phyloP scores from a whole-genome alignment of 2,329 filamentous ascomycete species.

The Pseudogymnoascus sp. region DNA sequence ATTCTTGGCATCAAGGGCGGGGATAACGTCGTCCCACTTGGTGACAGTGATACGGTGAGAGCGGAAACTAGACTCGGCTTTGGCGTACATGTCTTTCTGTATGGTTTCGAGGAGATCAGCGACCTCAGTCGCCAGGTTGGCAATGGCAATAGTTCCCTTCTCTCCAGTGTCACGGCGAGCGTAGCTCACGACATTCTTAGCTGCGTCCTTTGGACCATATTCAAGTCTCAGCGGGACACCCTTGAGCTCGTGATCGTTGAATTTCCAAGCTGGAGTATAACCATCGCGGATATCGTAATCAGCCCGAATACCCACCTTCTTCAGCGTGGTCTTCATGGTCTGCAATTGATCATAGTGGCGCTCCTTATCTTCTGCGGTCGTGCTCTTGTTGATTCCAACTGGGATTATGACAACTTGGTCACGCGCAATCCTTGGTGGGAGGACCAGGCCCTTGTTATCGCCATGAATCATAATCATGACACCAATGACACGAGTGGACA shows the following conservation, averaged over 20 bases:
- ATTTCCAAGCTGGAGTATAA: conserved; percentile 93
- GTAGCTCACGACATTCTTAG: conserved; percentile 73
- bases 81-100: conserved; percentile 69
- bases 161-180: conserved; percentile 81
- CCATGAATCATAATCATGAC: conserved; percentile 99
- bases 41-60: conserved; percentile 73
- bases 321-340: conserved; percentile 59
- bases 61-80: conserved; percentile 68
- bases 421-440: conserved; percentile 84
- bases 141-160: conserved; percentile 72
- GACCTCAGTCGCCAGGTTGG: conserved; percentile 64
- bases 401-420: conserved; percentile 81
- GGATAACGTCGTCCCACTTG: conserved; percentile 86
- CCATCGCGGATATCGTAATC: conserved; percentile 80
- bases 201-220: conserved; percentile 90
- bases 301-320: conserved; percentile 65
- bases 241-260: conserved; percentile 97
- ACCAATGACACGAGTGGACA: conserved; percentile 93
- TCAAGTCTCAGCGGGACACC: conserved; percentile 90
- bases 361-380: conserved; percentile 66
- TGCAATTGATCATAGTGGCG: conserved; percentile 70
- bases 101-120: conserved; percentile 82
- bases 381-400: conserved; percentile 87
- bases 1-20: conserved; percentile 84
- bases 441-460: conserved; percentile 89